These are phyloP conservation scores for Iris macrosiphon DNA, from an alignment of 106 monocot species.

Conservation along the genomic window DNA sequence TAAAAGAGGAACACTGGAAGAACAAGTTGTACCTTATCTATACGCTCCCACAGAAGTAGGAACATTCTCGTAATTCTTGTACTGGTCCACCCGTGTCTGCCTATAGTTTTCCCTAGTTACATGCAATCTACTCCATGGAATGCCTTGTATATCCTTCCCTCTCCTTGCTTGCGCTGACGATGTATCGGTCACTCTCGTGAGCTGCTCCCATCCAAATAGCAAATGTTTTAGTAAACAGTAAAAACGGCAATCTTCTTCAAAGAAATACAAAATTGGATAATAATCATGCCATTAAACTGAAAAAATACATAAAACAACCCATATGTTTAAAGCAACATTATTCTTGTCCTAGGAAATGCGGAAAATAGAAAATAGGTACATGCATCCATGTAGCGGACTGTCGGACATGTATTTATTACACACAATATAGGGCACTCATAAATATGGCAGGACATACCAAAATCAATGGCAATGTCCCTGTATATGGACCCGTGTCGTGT, in stretches of 20 bases:
- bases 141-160: slow-evolving; percentile 67
- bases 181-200: slow-evolving; percentile 45
- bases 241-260: not conserved
- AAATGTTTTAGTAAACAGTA: not conserved
- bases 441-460: too few species aligned
- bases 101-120: slow-evolving; percentile 50
- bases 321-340: not conserved
- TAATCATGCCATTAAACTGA: too few species aligned
- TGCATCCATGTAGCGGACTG: too few species aligned
- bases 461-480: too few species aligned
- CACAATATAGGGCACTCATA: too few species aligned
- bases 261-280: too few species aligned
- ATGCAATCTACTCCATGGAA: slow-evolving; percentile 51
- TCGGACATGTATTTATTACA: too few species aligned
- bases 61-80: slow-evolving; percentile 70
- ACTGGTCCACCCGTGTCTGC: slow-evolving; percentile 40
- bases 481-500: too few species aligned
- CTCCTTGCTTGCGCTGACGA: slow-evolving; percentile 43
- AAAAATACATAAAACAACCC: not conserved
- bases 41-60: slow-evolving; percentile 38
- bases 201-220: slow-evolving; percentile 11
- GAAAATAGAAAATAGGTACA: too few species aligned
- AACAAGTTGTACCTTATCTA: slow-evolving; percentile 24
- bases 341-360: too few species aligned
- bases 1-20: not conserved